These are phyloP conservation scores for Eragrostis tef DNA, from an alignment of 202 grass and related monocot genomes.

Conservation along the genomic window DNA sequence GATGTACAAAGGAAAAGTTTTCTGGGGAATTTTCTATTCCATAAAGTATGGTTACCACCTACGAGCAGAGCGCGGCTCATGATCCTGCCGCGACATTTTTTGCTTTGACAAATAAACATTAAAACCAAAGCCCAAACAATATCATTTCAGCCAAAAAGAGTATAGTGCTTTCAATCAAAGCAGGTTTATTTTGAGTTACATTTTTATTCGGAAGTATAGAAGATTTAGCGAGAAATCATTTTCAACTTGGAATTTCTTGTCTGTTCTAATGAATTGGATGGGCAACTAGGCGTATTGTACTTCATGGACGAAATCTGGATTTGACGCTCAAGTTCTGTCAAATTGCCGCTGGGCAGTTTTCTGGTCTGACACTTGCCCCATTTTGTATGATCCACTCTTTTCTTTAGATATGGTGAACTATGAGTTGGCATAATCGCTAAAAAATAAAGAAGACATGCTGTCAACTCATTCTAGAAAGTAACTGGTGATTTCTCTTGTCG, in stretches of 20 bases:
- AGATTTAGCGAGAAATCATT: too few species aligned
- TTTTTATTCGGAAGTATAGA: too few species aligned
- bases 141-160: too few species aligned
- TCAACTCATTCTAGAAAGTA: conserved; percentile 25
- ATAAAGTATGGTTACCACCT: conserved; percentile 14
- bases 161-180: too few species aligned
- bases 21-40: conserved; percentile 12
- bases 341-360: neutral
- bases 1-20: neutral
- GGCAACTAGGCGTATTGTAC: too few species aligned
- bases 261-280: neutral
- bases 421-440: neutral
- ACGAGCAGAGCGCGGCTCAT: neutral
- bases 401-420: neutral
- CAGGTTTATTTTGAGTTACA: too few species aligned
- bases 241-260: neutral
- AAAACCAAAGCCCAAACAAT: too few species aligned
- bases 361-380: neutral
- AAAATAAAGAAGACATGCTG: too few species aligned
- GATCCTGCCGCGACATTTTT: conserved; percentile 14
- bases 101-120: too few species aligned
- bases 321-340: neutral
- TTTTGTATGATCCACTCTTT: neutral
- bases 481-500: conserved; percentile 5
- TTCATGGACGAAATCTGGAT: conserved; percentile 1